Evolutionary conservation across 352 stramenopile genomes (phyloP).

Genomic region (Thraustochytrium sp.): DNA sequence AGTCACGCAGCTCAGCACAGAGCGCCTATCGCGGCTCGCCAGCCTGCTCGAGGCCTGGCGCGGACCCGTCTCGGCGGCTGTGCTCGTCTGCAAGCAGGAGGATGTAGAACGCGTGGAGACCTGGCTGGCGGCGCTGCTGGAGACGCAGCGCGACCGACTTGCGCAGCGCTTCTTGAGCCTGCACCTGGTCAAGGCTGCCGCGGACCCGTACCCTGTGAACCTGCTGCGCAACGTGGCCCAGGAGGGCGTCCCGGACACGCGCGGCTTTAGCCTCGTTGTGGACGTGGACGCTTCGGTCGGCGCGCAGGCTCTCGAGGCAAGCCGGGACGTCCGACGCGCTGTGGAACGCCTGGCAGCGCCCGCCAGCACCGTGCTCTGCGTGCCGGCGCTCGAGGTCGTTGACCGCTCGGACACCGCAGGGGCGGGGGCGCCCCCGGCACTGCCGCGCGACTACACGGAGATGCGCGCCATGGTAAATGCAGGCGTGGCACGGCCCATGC

Average conservation of each 20-base stretch:
- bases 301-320: background rate
- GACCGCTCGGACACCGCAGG: background rate
- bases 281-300: conserved; percentile 13
- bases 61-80: background rate
- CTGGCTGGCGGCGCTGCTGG: background rate
- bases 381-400: conserved; percentile 1
- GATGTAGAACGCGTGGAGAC: background rate
- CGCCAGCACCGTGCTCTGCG: background rate
- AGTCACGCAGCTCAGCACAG: conserved; percentile 10
- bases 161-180: background rate
- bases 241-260: background rate
- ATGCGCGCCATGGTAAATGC: background rate
- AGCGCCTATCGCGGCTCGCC: background rate
- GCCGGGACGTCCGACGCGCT: background rate
- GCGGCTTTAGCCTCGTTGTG: background rate
- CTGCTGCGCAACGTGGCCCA: conserved; percentile 10
- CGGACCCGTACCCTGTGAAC: conserved; percentile 9
- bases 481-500: background rate
- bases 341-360: background rate
- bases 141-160: background rate
- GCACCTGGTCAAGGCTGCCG: background rate
- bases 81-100: background rate
- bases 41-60: background rate
- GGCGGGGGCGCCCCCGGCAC: too few relatives aligned
- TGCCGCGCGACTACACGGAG: background rate